These are phyloP conservation scores for Apiotrichum akiyoshidainum DNA, from an alignment of 1,284 basidiomycete species.

Conservation along the genomic window DNA sequence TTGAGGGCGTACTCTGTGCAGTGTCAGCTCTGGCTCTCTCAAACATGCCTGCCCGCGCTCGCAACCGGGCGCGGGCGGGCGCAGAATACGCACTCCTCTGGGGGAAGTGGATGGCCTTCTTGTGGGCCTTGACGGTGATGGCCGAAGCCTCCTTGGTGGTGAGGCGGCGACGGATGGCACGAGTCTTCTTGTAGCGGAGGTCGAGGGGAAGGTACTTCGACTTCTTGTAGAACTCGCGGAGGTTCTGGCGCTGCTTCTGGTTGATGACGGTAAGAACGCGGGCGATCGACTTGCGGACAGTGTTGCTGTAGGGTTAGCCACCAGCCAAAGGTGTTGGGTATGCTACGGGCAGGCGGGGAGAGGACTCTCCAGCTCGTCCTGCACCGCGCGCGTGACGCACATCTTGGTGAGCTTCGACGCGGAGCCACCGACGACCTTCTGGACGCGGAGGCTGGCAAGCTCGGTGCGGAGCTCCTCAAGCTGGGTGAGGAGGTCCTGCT, in stretches of 20 bases:
- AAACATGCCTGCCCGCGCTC: neutral
- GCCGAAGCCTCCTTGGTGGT: conserved; percentile 78
- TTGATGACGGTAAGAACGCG: conserved; percentile 98
- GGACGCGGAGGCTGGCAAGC: conserved; percentile 87
- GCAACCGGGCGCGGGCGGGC: neutral
- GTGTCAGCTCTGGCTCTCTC: neutral
- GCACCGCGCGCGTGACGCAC: conserved; percentile 57
- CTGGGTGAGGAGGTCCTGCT: conserved; percentile 95
- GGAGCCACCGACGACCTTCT: conserved; percentile 96
- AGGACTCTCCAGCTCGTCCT: neutral
- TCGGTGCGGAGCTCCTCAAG: conserved; percentile 93
- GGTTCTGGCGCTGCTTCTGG: conserved; percentile 94
- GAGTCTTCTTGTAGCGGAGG: conserved; percentile 96
- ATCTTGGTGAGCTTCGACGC: conserved; percentile 96
- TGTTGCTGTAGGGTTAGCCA: conserved; percentile 61
- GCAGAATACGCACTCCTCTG: conserved; percentile 46
- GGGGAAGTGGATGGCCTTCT: conserved; percentile 93
- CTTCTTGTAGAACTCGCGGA: conserved; percentile 99
- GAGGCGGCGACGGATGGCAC: conserved; percentile 93
- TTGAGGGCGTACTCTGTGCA: conserved; percentile 49
- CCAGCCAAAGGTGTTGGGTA: too few species aligned
- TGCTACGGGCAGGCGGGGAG: too few species aligned
- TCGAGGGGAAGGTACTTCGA: conserved; percentile 83
- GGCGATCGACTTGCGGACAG: conserved; percentile 98
- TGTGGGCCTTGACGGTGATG: conserved; percentile 85